Evolutionary conservation across 345 rosid species (phyloP).

Genomic region (Populus tremula): DNA sequence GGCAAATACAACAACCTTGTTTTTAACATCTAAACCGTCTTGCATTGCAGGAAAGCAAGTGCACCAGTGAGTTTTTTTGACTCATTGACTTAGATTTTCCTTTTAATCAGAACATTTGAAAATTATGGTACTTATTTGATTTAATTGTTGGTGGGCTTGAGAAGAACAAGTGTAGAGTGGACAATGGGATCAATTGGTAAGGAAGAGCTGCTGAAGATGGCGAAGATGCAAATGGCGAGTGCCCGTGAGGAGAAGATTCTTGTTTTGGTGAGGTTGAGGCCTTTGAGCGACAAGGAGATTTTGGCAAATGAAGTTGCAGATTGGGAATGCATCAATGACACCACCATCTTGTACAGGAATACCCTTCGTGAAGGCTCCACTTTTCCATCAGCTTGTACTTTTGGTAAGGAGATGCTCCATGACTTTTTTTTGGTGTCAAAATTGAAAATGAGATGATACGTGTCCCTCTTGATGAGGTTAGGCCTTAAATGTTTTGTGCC

Average conservation of each 20-base stretch:
- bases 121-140: slow-evolving; percentile 28
- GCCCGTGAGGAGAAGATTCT: slow-evolving; percentile 83
- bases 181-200: slow-evolving; percentile 79
- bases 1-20: slow-evolving; percentile 41
- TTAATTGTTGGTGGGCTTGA: slow-evolving; percentile 23
- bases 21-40: slow-evolving; percentile 38
- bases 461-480: background rate
- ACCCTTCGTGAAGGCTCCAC: slow-evolving; percentile 92
- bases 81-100: slow-evolving; percentile 18
- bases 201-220: slow-evolving; percentile 68
- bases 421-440: background rate
- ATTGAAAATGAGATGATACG: background rate
- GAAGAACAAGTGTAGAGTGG: slow-evolving; percentile 20
- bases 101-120: slow-evolving; percentile 15
- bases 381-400: slow-evolving; percentile 81
- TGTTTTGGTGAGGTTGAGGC: slow-evolving; percentile 90
- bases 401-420: slow-evolving; percentile 52
- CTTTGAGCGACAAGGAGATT: slow-evolving; percentile 84
- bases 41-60: slow-evolving; percentile 38
- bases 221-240: slow-evolving; percentile 57
- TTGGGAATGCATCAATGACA: slow-evolving; percentile 95
- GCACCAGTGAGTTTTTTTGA: slow-evolving; percentile 19
- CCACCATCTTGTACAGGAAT: slow-evolving; percentile 80
- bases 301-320: slow-evolving; percentile 70
- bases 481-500: background rate